Evolutionary conservation across 495 filamentous ascomycete genomes (phyloP).

Genomic region (Hypoxylon fuscum): DNA sequence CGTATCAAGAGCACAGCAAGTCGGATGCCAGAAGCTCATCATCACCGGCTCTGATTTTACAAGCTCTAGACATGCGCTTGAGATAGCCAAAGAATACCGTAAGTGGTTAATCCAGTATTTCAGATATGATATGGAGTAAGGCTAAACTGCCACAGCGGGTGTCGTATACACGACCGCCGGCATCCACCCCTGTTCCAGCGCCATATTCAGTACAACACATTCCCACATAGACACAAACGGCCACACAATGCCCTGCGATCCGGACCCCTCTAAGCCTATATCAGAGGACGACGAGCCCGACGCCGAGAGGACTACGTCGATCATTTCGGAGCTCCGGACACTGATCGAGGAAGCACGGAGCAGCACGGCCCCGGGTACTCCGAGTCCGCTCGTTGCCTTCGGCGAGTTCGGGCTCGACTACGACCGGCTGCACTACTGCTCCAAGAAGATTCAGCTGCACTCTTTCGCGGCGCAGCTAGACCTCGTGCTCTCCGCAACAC

Average conservation of each 20-base stretch:
- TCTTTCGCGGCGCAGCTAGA: constrained; percentile 84
- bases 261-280: constrained; percentile 50
- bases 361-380: constrained; percentile 50
- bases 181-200: constrained; percentile 86
- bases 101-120: constrained; percentile 38
- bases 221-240: constrained; percentile 53
- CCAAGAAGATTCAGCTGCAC: constrained; percentile 78
- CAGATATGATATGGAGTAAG: not conserved
- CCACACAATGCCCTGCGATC: constrained; percentile 56
- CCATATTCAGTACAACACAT: constrained; percentile 70
- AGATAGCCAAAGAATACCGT: constrained; percentile 78
- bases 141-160: constrained; percentile 64
- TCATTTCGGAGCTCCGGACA: constrained; percentile 67
- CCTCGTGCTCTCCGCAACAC: constrained; percentile 69
- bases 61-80: constrained; percentile 77
- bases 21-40: constrained; percentile 88
- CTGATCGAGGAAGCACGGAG: constrained; percentile 58
- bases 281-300: constrained; percentile 53
- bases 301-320: constrained; percentile 43
- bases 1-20: constrained; percentile 74
- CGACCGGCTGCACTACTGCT: constrained; percentile 82
- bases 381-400: constrained; percentile 73
- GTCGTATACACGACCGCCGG: constrained; percentile 88
- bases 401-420: constrained; percentile 98
- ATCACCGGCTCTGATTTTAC: constrained; percentile 90